Percentiles rank a stretch among this genome's conserved stretches.
Conservation (phyloP, 306 rosid genomes). For the Neltuma alba region DNA sequence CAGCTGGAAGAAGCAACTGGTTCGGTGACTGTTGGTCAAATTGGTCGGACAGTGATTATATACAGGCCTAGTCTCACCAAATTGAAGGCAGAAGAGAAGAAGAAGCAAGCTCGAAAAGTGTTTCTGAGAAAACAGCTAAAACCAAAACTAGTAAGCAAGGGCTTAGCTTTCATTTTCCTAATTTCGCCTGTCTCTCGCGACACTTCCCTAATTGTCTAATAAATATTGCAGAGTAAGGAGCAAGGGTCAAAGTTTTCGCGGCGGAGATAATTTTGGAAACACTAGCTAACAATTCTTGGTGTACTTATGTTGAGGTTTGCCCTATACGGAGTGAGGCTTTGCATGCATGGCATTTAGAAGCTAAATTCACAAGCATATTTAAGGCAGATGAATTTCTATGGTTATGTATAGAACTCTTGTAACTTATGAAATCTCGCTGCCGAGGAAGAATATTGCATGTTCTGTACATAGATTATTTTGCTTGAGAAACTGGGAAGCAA, state of each 20-base stretch:
- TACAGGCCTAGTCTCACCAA: slow-evolving; percentile 84
- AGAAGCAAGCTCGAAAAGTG: slow-evolving; percentile 49
- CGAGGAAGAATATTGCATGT: not conserved
- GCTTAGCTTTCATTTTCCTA: not conserved
- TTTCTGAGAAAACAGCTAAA: slow-evolving; percentile 46
- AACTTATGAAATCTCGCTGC: not conserved
- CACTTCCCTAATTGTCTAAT: slow-evolving; percentile 13
- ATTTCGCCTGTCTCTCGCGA: not conserved
- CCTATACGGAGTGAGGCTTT: not conserved
- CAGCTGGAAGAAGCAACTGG: slow-evolving; percentile 71
- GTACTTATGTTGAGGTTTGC: not conserved
- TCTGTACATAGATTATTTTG: not conserved
- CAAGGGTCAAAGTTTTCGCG: slow-evolving; percentile 40
- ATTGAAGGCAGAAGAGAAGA: slow-evolving; percentile 89
- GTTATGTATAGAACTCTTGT: not conserved
- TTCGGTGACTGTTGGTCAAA: slow-evolving; percentile 71
- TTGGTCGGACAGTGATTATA: slow-evolving; percentile 79
- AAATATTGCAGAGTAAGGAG: slow-evolving; percentile 52
- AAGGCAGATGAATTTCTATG: slow-evolving; percentile 7
- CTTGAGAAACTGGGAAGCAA: not conserved
- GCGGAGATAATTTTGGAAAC: slow-evolving; percentile 60
- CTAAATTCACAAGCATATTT: slow-evolving; percentile 1
- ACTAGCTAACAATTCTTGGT: slow-evolving; percentile 42
- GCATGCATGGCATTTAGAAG: slow-evolving; percentile 13
- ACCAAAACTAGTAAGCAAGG: slow-evolving; percentile 40